Conservation (phyloP, 331 rosid genomes). For the Erythrophleum ivorense region DNA sequence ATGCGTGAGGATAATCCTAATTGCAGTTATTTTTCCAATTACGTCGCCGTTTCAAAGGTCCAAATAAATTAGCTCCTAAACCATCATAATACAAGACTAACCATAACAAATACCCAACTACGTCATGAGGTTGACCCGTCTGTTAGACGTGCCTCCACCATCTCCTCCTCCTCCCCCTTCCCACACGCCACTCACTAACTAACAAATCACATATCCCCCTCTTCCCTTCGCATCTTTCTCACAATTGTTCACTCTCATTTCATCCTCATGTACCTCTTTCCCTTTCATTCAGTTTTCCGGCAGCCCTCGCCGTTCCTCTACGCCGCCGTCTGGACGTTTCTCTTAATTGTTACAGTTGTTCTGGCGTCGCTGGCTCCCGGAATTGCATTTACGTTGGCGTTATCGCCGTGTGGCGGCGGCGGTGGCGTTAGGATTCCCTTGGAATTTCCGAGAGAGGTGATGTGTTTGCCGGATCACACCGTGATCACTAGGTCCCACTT, state of each 20-base stretch:
- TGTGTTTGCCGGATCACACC: slow-evolving; percentile 63
- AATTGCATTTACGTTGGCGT: slow-evolving; percentile 52
- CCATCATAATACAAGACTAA: background rate
- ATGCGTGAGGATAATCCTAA: background rate
- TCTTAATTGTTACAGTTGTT: slow-evolving; percentile 51
- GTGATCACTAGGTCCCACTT: slow-evolving; percentile 51
- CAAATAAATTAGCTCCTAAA: background rate
- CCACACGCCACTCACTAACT: background rate
- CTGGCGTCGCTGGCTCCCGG: slow-evolving; percentile 61
- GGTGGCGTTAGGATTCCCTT: slow-evolving; percentile 58
- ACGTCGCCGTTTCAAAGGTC: background rate
- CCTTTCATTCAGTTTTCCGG: slow-evolving; percentile 38
- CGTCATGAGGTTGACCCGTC: background rate
- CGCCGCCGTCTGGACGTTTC: slow-evolving; percentile 58
- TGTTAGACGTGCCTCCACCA: slow-evolving; percentile 40
- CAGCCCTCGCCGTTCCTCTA: slow-evolving; percentile 8
- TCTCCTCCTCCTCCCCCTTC: background rate
- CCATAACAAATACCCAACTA: background rate
- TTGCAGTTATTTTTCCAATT: background rate
- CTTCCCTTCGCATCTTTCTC: background rate
- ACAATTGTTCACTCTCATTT: background rate
- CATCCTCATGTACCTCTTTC: slow-evolving; percentile 45
- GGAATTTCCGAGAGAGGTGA: slow-evolving; percentile 60
- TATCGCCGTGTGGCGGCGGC: slow-evolving; percentile 46
- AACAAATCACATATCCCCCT: background rate